Conservation (phyloP, 495 filamentous ascomycete species). For the Jackrogersella minutella region DNA sequence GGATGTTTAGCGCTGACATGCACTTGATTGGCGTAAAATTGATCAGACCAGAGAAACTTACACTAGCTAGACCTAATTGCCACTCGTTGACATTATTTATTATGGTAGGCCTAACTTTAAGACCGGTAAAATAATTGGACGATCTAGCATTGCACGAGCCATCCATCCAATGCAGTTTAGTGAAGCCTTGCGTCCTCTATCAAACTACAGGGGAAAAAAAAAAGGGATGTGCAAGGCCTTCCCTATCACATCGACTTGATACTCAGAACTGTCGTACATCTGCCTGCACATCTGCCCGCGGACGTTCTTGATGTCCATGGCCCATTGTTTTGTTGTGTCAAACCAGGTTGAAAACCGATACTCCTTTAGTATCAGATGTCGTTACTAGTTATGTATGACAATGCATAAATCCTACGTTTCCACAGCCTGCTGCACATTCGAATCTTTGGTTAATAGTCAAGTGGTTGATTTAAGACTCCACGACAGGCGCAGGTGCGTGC, state of each 20-base stretch:
- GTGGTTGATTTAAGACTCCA: constrained; percentile 27
- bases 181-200: neutral
- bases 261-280: neutral
- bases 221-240: neutral
- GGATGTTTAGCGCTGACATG: neutral
- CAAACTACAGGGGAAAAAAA: neutral
- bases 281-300: neutral
- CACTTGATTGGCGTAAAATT: no score
- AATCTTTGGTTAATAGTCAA: constrained; percentile 20
- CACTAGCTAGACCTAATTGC: neutral
- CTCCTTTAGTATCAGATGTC: neutral
- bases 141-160: constrained; percentile 7
- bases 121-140: neutral
- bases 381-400: constrained; percentile 3
- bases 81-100: neutral
- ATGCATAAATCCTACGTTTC: constrained; percentile 10
- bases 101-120: neutral
- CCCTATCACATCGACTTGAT: neutral
- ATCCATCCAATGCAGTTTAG: constrained; percentile 6
- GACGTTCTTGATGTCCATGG: constrained; percentile 8
- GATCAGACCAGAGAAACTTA: no score
- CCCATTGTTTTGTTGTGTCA: constrained; percentile 19
- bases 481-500: constrained; percentile 19
- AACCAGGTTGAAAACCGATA: constrained; percentile 10
- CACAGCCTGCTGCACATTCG: constrained; percentile 7